Evolutionary conservation across 805 yeast genomes (phyloP), one percentile per base, ranked within the genome.

Genomic region (Wickerhamomyces hampshirensis): DNA sequence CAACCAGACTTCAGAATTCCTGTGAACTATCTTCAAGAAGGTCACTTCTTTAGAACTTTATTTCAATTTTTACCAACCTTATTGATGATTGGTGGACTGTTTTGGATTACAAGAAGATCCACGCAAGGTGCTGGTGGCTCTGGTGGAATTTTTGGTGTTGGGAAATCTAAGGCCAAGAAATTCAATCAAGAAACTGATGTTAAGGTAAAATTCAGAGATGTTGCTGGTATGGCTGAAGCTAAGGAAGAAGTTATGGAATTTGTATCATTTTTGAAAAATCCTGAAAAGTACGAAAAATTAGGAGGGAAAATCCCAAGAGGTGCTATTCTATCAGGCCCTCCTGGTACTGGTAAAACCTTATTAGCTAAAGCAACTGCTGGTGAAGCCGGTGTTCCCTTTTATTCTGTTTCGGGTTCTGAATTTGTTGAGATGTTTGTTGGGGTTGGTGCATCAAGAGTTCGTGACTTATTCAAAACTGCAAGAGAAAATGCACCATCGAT

Each of bases 221-320:
- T 93, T 34, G 98, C 98, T 1, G 99, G 99, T 35, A 84, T 91
- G 69, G 84, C 81, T 43, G 99, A 93, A 64, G 96, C 98, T 9
- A 93, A 93, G 62, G 91, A 81, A 48, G 99, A 93, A 63, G 89
- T 93, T 44, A 86, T 88, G 95, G 99, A 93, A 62, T 93, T 93
- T 69, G 99, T 93, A 35, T 78, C 82, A 50, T 93, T 94, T 58
- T 75, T 93, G 62, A 84, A 91, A 58, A 76, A 87, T 47, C 98
- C 99, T 8, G 69, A 72, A 38, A 86, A 88, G 58, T 93, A 89
- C 62, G 97, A 89, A 59, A 77, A 77, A 42, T 69, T 93, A 39
- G 99, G 99, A 27, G 99, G 98, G 27, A 86, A 88, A 59, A 93
- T 93, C 48, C 99, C 99, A 32, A 77, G 98, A 58, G 99, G 99